Base-by-base conservation (phyloP, 352 stramenopile genomes). In the Pythium vanterpoolii region DNA sequence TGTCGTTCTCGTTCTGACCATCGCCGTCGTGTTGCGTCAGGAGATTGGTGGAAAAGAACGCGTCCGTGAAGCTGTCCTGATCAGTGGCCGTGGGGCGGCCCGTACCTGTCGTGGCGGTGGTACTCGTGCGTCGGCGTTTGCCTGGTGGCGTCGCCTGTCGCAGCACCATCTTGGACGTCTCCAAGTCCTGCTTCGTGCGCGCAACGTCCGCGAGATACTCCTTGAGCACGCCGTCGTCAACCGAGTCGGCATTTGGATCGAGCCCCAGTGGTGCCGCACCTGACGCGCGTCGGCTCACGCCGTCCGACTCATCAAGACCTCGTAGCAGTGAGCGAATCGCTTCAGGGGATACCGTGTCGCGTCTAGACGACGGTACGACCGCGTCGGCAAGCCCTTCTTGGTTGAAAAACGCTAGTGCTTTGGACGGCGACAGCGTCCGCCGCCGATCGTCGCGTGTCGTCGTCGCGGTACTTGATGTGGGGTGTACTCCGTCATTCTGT, bases 21-120 rank as follows among this genome's bases (percentile, higher is more conserved):
- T 72, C 51, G n/a, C 64, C 31, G 36, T 72, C 44, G 27, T 77
- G 57, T 11, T 50, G 62, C 7, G 74, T 61, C 27, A 86, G 39
- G 30, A 89, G 62, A 51, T 64, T 83, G 4, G 71, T 64, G 10
- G 74, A 75, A 39, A 84, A 83, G 67, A 85, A 74, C 8, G 56
- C 63, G 45, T 78, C 71, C 19, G 75, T 81, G 51, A 85, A 86
- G 63, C 72, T 82, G 58, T 86, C 78, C 26, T 61, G 39, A 45
- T 74, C 57, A 42, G 10, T 63, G 1, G 13, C 23, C 38, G 27
- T 56, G 10, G 44, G 7, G 24, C 52, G 45, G 11, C 5, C 21
- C 13, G n/a, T n/a, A n/a, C n/a, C n/a, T n/a, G 40, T 46, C 40
- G 40, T 19, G 5, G 38, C 38, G 6, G 10, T 43, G 38, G 38